Base-by-base conservation (phyloP, 768 basidiomycete genomes). In the Phaeotremella skinneri region DNA sequence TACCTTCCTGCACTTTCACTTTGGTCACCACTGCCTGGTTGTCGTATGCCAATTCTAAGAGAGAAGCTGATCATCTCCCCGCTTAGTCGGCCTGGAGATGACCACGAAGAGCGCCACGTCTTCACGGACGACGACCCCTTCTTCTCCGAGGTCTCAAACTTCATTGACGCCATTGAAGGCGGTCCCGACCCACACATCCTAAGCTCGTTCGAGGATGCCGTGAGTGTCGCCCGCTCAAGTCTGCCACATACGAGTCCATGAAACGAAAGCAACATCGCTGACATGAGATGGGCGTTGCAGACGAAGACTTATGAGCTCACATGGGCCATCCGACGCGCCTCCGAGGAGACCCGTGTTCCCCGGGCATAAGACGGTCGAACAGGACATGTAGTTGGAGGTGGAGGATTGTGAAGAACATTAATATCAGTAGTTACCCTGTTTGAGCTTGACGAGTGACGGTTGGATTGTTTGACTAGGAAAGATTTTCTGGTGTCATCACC, bases 141-240 rank as follows among this genome's bases (percentile, higher is more conserved):
- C 75, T 93, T 93, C 83, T 91, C 91, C 23, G 92, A 94, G 80
- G 80, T 86, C 42, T 91, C 90, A 39, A 88, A 90, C 78, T 83
- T 91, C 75, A 88, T 94, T 63, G 91, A 93, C 76, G 81, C 87
- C 62, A 85, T 92, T 54, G 90, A 91, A 78, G 87, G 89, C 73
- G 87, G 90, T 62, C 84, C 89, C 2, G 88, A 90, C 51, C 84
- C 86, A 20, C 83, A 85, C 69, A 91, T 94, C 72, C 81, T 96
- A 55, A 87, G 85, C 69, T 83, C 85, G 11, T 94, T 87, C 78
- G 89, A 90, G 78, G 92, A 91, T 87, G 65, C 65, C 78, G 76
- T 43, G 13, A 27, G 14, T 45, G 55, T 34, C 25, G 39, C 49
- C 27, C 50, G 27, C 39, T 56, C 30, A 47, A 49, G 26, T n/a